Evolutionary conservation across 192 early-diverging fungal species (phyloP).

Genomic region (Irineochytrium annulatum): DNA sequence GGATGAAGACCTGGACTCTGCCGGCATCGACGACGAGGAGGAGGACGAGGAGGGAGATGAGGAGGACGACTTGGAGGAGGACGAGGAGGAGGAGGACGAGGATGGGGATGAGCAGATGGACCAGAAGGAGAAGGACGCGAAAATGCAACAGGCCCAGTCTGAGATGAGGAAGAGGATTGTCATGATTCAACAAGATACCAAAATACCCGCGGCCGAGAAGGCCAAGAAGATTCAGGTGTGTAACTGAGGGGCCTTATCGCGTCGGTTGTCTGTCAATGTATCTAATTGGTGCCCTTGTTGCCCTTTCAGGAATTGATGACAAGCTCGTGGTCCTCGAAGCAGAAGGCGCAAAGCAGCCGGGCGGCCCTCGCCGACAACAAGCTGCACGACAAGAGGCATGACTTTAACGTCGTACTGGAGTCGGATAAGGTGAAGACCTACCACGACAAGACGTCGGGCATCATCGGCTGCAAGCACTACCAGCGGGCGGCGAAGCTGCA

Average conservation of each 20-base stretch:
- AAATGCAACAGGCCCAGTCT: constrained; percentile 27
- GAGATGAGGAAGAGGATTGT: constrained; percentile 67
- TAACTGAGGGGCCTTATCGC: background rate
- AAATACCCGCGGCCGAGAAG: constrained; percentile 55
- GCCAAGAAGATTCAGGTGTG: constrained; percentile 67
- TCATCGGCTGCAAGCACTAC: constrained; percentile 79
- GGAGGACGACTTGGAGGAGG: constrained; percentile 15
- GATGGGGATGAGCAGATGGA: constrained; percentile 10
- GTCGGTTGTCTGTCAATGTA: background rate
- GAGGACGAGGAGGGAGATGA: constrained; percentile 26
- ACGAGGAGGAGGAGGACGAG: constrained; percentile 4
- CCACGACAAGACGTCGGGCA: constrained; percentile 43
- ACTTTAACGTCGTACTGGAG: constrained; percentile 36
- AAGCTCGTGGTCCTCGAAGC: constrained; percentile 42
- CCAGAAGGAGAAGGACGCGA: constrained; percentile 21
- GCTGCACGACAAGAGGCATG: constrained; percentile 26
- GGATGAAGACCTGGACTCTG: no score
- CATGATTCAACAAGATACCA: constrained; percentile 57
- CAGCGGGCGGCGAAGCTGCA: constrained; percentile 70
- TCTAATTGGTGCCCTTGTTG: constrained; percentile 6
- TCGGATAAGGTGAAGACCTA: constrained; percentile 45
- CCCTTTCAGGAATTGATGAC: constrained; percentile 50
- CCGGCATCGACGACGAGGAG: constrained; percentile 14
- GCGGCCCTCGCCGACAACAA: constrained; percentile 24
- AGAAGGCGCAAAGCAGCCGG: constrained; percentile 29